A percentile compares a stretch with the other conserved stretches of the same genome.
Evolutionary conservation across 2,329 filamentous ascomycete species (phyloP).

Genomic region (Fusarium odoratissimum): DNA sequence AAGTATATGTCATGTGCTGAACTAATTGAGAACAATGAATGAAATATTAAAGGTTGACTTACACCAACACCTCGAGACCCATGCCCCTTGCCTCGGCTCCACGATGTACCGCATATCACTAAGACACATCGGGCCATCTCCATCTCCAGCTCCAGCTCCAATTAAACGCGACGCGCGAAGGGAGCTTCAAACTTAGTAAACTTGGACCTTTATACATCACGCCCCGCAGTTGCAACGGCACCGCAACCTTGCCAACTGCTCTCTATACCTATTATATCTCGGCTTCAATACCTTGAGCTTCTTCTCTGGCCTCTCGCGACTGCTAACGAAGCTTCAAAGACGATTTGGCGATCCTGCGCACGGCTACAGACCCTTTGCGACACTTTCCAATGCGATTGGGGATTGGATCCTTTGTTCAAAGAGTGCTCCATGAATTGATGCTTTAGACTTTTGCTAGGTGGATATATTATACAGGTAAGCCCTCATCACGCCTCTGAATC

Average conservation of each 20-base stretch:
- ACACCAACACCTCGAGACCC: background rate
- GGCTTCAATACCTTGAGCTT: background rate
- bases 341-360: background rate
- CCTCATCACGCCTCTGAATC: background rate
- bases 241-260: background rate
- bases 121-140: background rate
- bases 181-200: slow-evolving; percentile 19
- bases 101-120: background rate
- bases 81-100: background rate
- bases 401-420: background rate
- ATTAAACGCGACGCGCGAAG: slow-evolving; percentile 24
- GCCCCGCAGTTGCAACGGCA: slow-evolving; percentile 19
- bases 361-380: slow-evolving; percentile 16
- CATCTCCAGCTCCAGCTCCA: slow-evolving; percentile 6
- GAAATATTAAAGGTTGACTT: background rate
- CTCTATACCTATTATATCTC: background rate
- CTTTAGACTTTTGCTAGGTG: background rate
- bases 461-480: background rate
- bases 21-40: background rate
- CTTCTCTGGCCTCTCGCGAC: slow-evolving; percentile 5
- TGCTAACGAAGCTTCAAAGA: background rate
- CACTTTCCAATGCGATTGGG: background rate
- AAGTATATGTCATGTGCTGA: background rate
- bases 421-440: slow-evolving; percentile 1
- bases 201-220: slow-evolving; percentile 24